A percentile compares a stretch with the other conserved stretches of the same genome.
Evolutionary conservation across 1,284 basidiomycete genomes (phyloP).

Genomic region (Tetrapyrgos nigripes): DNA sequence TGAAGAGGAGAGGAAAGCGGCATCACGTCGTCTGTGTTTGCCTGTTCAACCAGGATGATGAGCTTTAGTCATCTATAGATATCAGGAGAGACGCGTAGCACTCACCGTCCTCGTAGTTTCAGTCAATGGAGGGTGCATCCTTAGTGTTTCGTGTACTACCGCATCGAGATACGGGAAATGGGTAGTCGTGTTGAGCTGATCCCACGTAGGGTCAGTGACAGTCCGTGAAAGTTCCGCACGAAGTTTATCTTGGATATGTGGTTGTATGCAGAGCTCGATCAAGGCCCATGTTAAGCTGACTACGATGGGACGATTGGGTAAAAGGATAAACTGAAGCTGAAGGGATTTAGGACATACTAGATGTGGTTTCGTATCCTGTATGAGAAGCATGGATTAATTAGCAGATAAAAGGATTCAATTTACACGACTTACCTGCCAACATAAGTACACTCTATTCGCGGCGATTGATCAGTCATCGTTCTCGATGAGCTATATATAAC

Average conservation of each 20-base stretch:
- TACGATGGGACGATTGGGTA: slow-evolving; percentile 11
- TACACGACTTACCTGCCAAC: slow-evolving; percentile 35
- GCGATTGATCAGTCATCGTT: background rate
- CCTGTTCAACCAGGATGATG: slow-evolving; percentile 33
- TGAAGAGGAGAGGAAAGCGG: slow-evolving; percentile 44
- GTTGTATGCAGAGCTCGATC: slow-evolving; percentile 32
- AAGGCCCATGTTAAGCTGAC: slow-evolving; percentile 34
- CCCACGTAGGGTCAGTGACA: slow-evolving; percentile 14
- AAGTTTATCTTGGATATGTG: slow-evolving; percentile 29
- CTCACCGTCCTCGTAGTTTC: slow-evolving; percentile 47
- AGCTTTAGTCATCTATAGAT: background rate
- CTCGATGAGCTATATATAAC: background rate
- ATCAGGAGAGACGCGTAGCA: slow-evolving; percentile 16
- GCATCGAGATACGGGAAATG: slow-evolving; percentile 32
- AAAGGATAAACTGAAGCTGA: background rate
- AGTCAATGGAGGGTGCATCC: slow-evolving; percentile 47
- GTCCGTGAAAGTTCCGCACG: slow-evolving; percentile 30
- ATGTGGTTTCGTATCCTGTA: slow-evolving; percentile 44
- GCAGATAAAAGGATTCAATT: background rate
- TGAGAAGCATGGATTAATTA: background rate
- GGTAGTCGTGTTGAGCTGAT: background rate
- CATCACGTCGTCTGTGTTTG: slow-evolving; percentile 47
- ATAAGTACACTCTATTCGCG: slow-evolving; percentile 43
- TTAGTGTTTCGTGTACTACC: slow-evolving; percentile 55
- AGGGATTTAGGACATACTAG: slow-evolving; percentile 34